Base-by-base conservation (phyloP, 805 yeast species). In the Ogataea siamensis region DNA sequence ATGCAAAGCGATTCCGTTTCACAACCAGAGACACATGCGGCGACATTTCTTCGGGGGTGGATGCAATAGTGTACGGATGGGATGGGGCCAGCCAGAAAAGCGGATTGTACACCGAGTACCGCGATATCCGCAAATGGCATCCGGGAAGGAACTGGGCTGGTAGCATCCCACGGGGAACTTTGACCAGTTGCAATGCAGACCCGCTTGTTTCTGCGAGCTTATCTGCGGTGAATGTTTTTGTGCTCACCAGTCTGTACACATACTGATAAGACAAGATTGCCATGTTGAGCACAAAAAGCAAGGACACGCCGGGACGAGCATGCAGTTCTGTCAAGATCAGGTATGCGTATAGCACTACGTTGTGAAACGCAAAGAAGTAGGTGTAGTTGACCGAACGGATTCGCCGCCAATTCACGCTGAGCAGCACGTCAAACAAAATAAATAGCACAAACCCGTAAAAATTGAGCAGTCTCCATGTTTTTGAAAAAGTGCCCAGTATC, bases 11-110 rank as follows among this genome's bases (percentile, higher is more conserved):
- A 2, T 78, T 66, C 25, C 66, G 68, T 34, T 67, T 68, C 19
- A 78, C 60, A 10, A 80, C 58, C 40, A 80, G 57, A 28, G 66
- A 68, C 2, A 76, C 53, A 11, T 55, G 44, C 5, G 43, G 17
- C 29, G 73, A 76, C 4, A 39, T 38, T 10, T 47, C 44, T 23
- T 51, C 53, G 27, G 23, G 37, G 2, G 34, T 42, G 1, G 78
- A 68, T 0, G 78, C 74, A 9, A 81, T 64, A 0, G 88, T 78
- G 50, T 68, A 83, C 2, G 91, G 89, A 53, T 83, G 89, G 2
- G 83, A 66, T 6, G 91, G 79, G 5, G 65, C 54, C 2, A 80
- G 17, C 73, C 77, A 71, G 36, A 58, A 66, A 37, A 69, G 55
- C 2, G 68, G 68, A 36, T 68, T 61, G 14, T 62, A 47, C 14